Evolutionary conservation across 176 grass and related monocot genomes (phyloP), one percentile per base, ranked within the genome.

Genomic region (Avena atlantica): DNA sequence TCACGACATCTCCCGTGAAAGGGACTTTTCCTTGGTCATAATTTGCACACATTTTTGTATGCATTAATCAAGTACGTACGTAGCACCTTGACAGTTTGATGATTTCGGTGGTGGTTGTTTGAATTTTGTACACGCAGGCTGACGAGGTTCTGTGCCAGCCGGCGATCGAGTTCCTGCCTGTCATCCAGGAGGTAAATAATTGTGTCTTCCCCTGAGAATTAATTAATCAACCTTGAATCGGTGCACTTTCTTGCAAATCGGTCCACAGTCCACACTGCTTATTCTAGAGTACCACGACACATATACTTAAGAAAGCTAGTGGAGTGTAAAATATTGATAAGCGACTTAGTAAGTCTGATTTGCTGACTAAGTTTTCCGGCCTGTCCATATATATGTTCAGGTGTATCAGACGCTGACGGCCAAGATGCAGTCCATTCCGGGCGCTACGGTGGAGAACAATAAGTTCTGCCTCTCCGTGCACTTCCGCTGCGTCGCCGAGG

Each of bases 401-500:
- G 92, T 93, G 72, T 89, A 86, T 45, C 81, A 79, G 73, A 6
- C 17, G 50, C 78, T 98, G 88, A 82, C 86, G 34, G 93, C 64
- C 23, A 91, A 73, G 84, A 92, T 76, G 65, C 85, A 80, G 62
- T 75, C 88, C n/a, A 94, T 92, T 51, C 86, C 78, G 0, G 96
- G 96, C 0, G 91, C 96, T 0, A 89, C 1, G 86, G 90, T 98
- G 74, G 96, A 98, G 86, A 89, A 94, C 79, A 95, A 98, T 59
- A 98, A 98, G 82, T 98, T 95, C 17, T 98, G 96, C 84, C 83
- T 93, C 40, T 94, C 96, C 10, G 96, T 98, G 40, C 93, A 98
- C 34, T 98, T 89, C 81, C 93, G 96, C 55, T 91, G 91, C 51
- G 96, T 95, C 29, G 86, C 91, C 9, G 70, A 98, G 87, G 76